Evolutionary conservation across 305 asterid species (phyloP), one percentile per base, ranked within the genome.

Genomic region (Fraxinus baroniana): DNA sequence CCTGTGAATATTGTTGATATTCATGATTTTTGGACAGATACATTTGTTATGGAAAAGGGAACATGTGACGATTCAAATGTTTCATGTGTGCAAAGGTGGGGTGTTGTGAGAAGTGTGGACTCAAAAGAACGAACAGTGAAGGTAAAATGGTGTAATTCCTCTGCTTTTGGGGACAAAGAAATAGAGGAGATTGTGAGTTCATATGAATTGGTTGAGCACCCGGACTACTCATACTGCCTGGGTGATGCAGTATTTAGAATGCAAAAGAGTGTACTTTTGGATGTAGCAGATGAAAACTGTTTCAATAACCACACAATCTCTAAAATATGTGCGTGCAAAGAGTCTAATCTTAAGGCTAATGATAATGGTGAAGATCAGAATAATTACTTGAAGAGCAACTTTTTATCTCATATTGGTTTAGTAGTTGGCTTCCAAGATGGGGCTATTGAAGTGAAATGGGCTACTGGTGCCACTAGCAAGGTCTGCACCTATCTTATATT

Each of bases 121-220:
- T 90, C 97, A n/a, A 90, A 89, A 81, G 99, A 96, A 87, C 88
- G 97, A 76, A 94, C 94, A 0, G 95, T 91, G 88, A 89, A 89
- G 89, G 95, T 96, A 80, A 87, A 88, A 81, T 96, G 99, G 99
- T 85, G 86, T 72, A 87, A 84, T 55, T 80, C 85, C 70, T 79
- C 90, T 74, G 83, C 78, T 49, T 80, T 78, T 7, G 85, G 86
- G 81, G 83, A 78, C 78, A 87, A 84, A 74, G 86, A 83, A 46
- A 57, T 64, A 8, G 97, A 90, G 79, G 98, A 91, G 87, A 86
- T 85, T 78, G 99, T 94, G 87, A 94, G 99, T 85, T 98, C 94
- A 26, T 96, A 96, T 78, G 99, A 94, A 86, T 87, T 96, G 85
- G 86, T 90, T 81, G 98, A 96, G 83, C 99, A 96, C 78, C 95